Evolutionary conservation across 768 basidiomycete species (phyloP).

Genomic region (Myochromella boudieri): DNA sequence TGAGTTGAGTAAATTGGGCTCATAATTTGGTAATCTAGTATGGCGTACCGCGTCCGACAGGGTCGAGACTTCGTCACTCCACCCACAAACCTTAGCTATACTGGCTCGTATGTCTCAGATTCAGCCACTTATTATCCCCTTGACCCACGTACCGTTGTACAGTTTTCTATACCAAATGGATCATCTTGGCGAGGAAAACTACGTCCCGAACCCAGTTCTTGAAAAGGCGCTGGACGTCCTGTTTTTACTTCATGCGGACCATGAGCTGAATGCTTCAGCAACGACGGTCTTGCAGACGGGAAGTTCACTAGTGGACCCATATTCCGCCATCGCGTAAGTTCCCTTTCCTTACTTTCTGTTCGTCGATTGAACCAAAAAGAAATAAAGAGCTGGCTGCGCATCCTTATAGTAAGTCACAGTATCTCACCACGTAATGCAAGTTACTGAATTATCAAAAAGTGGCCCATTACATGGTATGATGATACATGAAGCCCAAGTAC

Average conservation of each 20-base stretch:
- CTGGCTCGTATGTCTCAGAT: constrained; percentile 62
- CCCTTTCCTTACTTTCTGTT: not conserved
- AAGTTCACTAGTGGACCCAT: constrained; percentile 89
- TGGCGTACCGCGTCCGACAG: constrained; percentile 92
- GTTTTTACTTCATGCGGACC: constrained; percentile 88
- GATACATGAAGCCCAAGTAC: not conserved
- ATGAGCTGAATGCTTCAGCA: constrained; percentile 85
- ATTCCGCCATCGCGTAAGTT: constrained; percentile 75
- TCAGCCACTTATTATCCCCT: not conserved
- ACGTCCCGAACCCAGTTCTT: constrained; percentile 80
- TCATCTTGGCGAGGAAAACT: constrained; percentile 69
- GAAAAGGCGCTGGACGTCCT: constrained; percentile 86
- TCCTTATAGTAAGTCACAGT: constrained; percentile 70
- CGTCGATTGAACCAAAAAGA: not conserved
- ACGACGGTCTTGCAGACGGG: constrained; percentile 88
- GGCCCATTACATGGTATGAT: constrained; percentile 67
- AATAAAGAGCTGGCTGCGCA: constrained; percentile 74
- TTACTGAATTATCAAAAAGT: constrained; percentile 29
- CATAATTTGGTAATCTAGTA: constrained; percentile 40
- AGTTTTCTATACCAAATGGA: constrained; percentile 93
- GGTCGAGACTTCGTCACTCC: constrained; percentile 87
- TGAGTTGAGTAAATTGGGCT: not conserved
- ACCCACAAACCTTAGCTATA: constrained; percentile 79
- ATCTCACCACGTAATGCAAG: not conserved
- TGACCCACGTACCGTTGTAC: constrained; percentile 3